Evolutionary conservation across 2,329 filamentous ascomycete genomes (phyloP).

Genomic region (Metarhizium album): DNA sequence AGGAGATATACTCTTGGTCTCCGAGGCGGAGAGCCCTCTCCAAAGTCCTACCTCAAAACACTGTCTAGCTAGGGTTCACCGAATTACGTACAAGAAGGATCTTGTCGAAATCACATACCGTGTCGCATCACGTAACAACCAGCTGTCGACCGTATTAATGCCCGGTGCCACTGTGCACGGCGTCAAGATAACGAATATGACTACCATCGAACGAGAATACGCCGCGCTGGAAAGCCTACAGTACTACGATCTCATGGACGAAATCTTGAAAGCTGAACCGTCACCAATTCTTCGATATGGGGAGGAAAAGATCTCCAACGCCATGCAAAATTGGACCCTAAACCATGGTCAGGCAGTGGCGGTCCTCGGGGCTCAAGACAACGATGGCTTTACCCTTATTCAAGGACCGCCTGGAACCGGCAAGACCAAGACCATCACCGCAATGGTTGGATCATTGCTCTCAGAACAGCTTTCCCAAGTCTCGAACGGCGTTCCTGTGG

Average conservation of each 20-base stretch:
- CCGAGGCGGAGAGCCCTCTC: conserved; percentile 61
- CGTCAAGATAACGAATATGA: conserved; percentile 84
- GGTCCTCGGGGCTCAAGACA: conserved; percentile 83
- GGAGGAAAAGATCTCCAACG: conserved; percentile 57
- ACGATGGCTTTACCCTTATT: conserved; percentile 93
- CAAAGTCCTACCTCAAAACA: conserved; percentile 55
- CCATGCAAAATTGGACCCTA: conserved; percentile 68
- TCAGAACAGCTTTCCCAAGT: conserved; percentile 26
- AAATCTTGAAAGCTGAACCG: conserved; percentile 80
- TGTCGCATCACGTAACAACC: conserved; percentile 56
- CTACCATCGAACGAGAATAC: conserved; percentile 89
- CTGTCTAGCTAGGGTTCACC: conserved; percentile 76
- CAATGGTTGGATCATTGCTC: conserved; percentile 80
- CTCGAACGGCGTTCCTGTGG: conserved; percentile 21
- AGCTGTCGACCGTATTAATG: conserved; percentile 51
- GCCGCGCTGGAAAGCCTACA: conserved; percentile 82
- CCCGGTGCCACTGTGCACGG: conserved; percentile 62
- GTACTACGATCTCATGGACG: conserved; percentile 92
- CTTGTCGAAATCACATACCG: conserved; percentile 78
- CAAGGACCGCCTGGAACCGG: conserved; percentile 94
- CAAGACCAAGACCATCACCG: conserved; percentile 96
- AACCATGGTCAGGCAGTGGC: conserved; percentile 87
- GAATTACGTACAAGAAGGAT: conserved; percentile 70
- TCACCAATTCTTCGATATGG: conserved; percentile 78
- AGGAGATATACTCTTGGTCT: conserved; percentile 83